Percentiles rank a stretch among this genome's conserved stretches.
Conservation (phyloP, 441 rosid genomes). For the Euphorbia neoarborescens region DNA sequence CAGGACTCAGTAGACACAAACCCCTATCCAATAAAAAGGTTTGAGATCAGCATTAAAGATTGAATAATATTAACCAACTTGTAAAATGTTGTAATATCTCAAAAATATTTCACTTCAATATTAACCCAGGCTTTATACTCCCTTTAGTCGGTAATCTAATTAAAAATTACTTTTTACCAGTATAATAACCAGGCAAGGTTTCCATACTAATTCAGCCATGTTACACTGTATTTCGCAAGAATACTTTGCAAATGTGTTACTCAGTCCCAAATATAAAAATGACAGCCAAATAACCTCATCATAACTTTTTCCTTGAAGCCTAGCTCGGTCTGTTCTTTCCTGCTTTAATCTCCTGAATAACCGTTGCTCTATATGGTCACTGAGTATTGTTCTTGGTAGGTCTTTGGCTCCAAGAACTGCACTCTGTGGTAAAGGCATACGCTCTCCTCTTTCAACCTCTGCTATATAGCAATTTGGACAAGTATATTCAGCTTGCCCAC, state of each 20-base stretch:
- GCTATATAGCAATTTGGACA: conserved; percentile 93
- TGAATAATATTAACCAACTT: neutral
- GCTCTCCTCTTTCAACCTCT: conserved; percentile 88
- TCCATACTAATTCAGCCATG: neutral
- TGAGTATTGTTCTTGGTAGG: conserved; percentile 84
- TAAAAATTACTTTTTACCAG: neutral
- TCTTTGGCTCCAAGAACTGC: conserved; percentile 99
- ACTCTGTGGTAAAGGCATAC: conserved; percentile 90
- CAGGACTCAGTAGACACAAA: neutral
- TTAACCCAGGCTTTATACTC: neutral
- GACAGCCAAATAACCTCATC: conserved; percentile 68
- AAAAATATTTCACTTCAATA: neutral
- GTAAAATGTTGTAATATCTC: neutral
- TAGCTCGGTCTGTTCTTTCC: conserved; percentile 92
- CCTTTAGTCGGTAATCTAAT: neutral
- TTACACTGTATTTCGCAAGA: neutral
- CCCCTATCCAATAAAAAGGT: neutral
- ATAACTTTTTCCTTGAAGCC: conserved; percentile 65
- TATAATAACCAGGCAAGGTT: neutral
- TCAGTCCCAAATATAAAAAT: neutral
- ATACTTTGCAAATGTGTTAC: neutral
- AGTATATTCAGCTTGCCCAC: conserved; percentile 99
- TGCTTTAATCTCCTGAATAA: conserved; percentile 65
- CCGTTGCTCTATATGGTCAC: conserved; percentile 96
- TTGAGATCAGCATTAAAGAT: neutral